Conservation (phyloP, 345 rosid species). For the Salix viminalis region DNA sequence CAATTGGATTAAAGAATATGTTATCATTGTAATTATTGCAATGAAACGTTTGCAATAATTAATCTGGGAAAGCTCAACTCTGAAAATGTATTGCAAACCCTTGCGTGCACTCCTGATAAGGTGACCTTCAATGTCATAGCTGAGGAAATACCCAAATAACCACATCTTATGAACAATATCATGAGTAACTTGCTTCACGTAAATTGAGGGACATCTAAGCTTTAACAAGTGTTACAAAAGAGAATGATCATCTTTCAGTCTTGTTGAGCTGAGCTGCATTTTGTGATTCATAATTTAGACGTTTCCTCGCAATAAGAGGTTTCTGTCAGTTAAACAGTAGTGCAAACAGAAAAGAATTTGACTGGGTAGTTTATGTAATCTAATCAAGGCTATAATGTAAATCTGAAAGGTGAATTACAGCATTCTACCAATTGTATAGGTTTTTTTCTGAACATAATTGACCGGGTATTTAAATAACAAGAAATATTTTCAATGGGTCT, state of each 20-base stretch:
- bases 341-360: not conserved
- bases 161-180: not conserved
- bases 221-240: not conserved
- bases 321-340: not conserved
- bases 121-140: not conserved
- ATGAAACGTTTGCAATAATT: not conserved
- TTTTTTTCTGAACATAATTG: not conserved
- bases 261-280: not conserved
- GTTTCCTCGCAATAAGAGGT: not conserved
- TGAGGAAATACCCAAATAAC: not conserved
- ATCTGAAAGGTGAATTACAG: not conserved
- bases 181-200: not conserved
- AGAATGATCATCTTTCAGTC: not conserved
- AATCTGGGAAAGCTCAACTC: not conserved
- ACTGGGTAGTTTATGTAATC: not conserved
- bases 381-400: not conserved
- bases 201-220: not conserved
- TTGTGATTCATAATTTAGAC: not conserved
- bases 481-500: not conserved
- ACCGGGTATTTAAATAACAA: not conserved
- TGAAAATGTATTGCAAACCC: not conserved
- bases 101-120: not conserved
- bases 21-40: not conserved
- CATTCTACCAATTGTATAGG: not conserved
- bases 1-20: not conserved